Conservation (phyloP, 257 asterid species). For the Solanum corneliomulleri region DNA sequence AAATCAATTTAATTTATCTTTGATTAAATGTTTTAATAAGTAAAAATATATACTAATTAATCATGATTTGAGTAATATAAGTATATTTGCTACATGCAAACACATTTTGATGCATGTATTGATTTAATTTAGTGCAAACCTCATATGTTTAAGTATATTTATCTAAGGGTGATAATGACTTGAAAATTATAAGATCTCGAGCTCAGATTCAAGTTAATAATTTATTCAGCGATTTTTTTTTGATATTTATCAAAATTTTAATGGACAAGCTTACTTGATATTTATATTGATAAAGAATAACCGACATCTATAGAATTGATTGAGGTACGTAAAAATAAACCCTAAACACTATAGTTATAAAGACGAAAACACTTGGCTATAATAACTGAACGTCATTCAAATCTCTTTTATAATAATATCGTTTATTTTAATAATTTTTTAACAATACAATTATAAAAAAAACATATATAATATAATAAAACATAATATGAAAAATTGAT, state of each 20-base stretch:
- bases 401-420: no score
- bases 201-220: background rate
- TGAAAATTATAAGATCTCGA: background rate
- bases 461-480: background rate
- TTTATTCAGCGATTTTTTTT: background rate
- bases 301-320: fast-evolving
- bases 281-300: background rate
- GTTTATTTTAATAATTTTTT: background rate
- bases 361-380: background rate
- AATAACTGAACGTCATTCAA: background rate
- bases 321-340: no score
- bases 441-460: no score
- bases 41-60: background rate
- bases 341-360: no score
- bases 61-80: background rate
- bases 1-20: background rate
- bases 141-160: background rate
- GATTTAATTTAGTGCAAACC: background rate
- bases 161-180: background rate
- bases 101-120: background rate
- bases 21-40: background rate
- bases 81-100: background rate
- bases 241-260: background rate
- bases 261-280: background rate
- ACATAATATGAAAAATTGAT: no score